These are phyloP conservation scores for Veloporphyrellus conicus DNA, from an alignment of 1,284 basidiomycete species.

Conservation along the genomic window DNA sequence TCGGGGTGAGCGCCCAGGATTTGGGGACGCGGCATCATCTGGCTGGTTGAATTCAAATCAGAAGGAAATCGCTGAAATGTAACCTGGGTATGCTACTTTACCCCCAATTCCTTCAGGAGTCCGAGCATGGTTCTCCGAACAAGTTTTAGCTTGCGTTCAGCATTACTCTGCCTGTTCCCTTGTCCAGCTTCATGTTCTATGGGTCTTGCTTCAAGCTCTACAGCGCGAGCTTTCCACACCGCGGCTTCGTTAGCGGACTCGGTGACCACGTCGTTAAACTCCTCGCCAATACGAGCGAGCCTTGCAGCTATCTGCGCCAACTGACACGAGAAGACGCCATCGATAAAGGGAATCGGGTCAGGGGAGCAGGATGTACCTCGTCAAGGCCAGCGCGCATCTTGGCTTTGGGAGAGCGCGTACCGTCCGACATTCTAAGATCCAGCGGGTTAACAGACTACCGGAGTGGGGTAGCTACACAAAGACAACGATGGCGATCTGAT, in stretches of 20 bases:
- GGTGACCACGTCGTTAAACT: constrained; percentile 34
- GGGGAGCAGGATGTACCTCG: constrained; percentile 18
- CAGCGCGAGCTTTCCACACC: constrained; percentile 26
- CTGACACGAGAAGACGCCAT: constrained; percentile 11
- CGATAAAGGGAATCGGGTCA: not conserved
- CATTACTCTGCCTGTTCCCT: constrained; percentile 23
- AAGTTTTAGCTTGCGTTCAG: constrained; percentile 37
- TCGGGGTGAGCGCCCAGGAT: constrained; percentile 5
- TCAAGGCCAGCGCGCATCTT: constrained; percentile 24
- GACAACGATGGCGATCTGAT: not conserved
- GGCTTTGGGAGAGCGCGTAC: constrained; percentile 16
- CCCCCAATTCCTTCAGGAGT: constrained; percentile 40
- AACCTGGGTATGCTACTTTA: constrained; percentile 22
- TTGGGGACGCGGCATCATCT: constrained; percentile 19
- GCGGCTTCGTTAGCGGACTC: constrained; percentile 27
- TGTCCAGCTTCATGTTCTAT: constrained; percentile 2
- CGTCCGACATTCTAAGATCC: constrained; percentile 4
- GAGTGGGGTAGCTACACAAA: constrained; percentile 1
- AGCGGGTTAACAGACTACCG: not conserved
- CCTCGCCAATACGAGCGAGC: constrained; percentile 26
- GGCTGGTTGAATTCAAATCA: constrained; percentile 16
- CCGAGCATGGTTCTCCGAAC: constrained; percentile 38
- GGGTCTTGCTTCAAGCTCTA: constrained; percentile 30
- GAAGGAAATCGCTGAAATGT: not conserved
- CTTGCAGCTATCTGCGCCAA: constrained; percentile 23